Base-by-base conservation (phyloP, 208 protist genomes). In the Leishmania martiniquensis region DNA sequence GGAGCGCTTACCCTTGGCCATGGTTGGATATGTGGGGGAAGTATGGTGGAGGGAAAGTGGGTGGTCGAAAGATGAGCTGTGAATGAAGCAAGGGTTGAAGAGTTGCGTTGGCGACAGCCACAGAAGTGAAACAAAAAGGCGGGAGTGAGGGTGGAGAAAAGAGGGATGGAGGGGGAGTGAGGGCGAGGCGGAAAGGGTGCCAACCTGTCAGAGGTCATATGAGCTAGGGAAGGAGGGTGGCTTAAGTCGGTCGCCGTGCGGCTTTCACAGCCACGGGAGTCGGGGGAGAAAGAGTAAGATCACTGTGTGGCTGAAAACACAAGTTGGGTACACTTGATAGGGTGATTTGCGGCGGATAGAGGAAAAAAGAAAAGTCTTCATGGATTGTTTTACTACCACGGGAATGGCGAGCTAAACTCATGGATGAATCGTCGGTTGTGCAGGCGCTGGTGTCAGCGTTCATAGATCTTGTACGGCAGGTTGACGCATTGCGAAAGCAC, bases 1-100 rank as follows among this genome's bases (percentile, higher is more conserved):
- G 85, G 86, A 91, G 66, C 82, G 90, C 87, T 94, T 94, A 68
- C 90, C 90, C 84, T 94, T 92, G 84, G 88, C 87, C 90, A 94
- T 93, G 52, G 62, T 87, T 68, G 63, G 67, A 44, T 60, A 34
- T 6, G 34, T 42, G 17, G 22, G 49, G 12, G 68, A 60, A 37
- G 57, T 68, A 52, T 45, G 55, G 63, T 25, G 29, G 15, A 52
- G 39, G 57, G 25, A 7, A 72, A 44, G 45, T 5, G 20, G 34
- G 20, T 29, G n/a, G 45, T 54, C 0, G 5, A 45, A 55, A 68
- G 63, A 68, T 45, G 63, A 68, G 7, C 63, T 29, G 63, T 49
- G 39, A 55, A 72, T 10, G 44, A 1, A 25, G 45, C 22, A 25
- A 25, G 67, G 25, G 45, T 66, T n/a, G 74, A 72, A 72, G 74